Conservation (phyloP, 805 yeast genomes). For the Blastobotrys peoriensis region DNA sequence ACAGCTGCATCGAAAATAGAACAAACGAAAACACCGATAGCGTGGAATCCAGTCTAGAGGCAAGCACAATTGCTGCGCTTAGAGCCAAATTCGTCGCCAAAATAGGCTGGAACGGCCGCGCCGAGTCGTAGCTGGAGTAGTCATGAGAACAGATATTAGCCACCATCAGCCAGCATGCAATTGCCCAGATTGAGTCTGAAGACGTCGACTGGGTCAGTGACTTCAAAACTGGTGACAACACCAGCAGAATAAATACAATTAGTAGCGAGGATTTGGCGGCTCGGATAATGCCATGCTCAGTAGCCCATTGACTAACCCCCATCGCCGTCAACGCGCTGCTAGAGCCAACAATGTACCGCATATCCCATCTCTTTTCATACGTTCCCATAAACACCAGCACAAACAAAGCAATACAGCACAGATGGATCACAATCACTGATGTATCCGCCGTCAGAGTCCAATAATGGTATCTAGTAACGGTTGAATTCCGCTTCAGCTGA, state of each 20-base stretch:
- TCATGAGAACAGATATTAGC: constrained; percentile 64
- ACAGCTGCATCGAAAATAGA: constrained; percentile 61
- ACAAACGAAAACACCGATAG: constrained; percentile 79
- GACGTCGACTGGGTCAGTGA: constrained; percentile 85
- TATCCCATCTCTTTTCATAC: constrained; percentile 27
- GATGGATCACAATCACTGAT: constrained; percentile 57
- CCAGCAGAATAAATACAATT: constrained; percentile 62
- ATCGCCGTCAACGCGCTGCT: constrained; percentile 26
- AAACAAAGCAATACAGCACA: constrained; percentile 58
- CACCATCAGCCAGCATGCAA: constrained; percentile 72
- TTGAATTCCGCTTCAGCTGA: constrained; percentile 68
- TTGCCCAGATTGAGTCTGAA: constrained; percentile 92
- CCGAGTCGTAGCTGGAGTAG: constrained; percentile 47
- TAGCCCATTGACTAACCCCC: constrained; percentile 25
- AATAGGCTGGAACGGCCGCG: constrained; percentile 37
- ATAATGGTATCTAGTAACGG: constrained; percentile 62
- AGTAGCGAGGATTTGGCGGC: constrained; percentile 49
- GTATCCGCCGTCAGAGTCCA: constrained; percentile 65
- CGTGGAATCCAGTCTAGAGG: constrained; percentile 76
- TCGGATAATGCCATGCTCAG: constrained; percentile 6
- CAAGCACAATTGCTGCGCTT: constrained; percentile 81
- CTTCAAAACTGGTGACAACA: constrained; percentile 83
- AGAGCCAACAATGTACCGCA: constrained; percentile 27
- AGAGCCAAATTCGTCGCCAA: constrained; percentile 77
- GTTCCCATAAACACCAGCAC: constrained; percentile 61